These are phyloP conservation scores for Hawksworthiomyces lignivorus DNA, from an alignment of 2,329 filamentous ascomycete species.

Conservation along the genomic window DNA sequence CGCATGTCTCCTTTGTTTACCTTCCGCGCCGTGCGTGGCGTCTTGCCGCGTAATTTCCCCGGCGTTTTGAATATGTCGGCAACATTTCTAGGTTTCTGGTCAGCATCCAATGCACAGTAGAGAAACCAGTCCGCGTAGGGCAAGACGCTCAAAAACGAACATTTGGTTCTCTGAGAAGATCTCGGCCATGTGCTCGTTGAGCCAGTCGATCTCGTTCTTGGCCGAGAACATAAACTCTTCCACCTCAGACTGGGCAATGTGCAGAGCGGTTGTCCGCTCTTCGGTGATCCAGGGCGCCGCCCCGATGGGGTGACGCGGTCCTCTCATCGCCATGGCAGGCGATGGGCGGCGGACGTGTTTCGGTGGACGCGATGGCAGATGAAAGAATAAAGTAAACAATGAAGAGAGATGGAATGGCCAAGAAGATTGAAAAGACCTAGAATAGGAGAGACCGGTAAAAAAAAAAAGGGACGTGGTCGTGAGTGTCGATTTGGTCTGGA, in stretches of 20 bases:
- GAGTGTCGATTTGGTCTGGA: too few species aligned
- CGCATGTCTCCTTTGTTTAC: conserved; percentile 48
- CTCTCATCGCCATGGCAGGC: conserved; percentile 35
- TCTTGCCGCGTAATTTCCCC: conserved; percentile 74
- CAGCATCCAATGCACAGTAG: too few species aligned
- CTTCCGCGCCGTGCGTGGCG: conserved; percentile 64
- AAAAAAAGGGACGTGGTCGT: too few species aligned
- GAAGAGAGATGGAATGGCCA: background rate
- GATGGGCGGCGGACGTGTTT: too few species aligned
- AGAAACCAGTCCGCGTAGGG: background rate
- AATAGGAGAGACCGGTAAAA: background rate
- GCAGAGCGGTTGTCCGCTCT: conserved; percentile 70
- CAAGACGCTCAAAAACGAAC: conserved; percentile 45
- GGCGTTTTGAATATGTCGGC: conserved; percentile 95
- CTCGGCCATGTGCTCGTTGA: conserved; percentile 96
- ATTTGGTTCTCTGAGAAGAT: conserved; percentile 82
- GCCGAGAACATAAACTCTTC: conserved; percentile 92
- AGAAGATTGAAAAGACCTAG: background rate
- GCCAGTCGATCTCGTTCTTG: conserved; percentile 91
- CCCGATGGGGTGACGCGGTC: conserved; percentile 62
- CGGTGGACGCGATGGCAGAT: background rate
- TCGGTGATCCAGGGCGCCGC: conserved; percentile 78
- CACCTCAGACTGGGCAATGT: conserved; percentile 71
- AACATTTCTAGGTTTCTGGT: conserved; percentile 57
- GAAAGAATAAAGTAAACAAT: background rate